Percentiles rank a stretch among this genome's conserved stretches.
Evolutionary conservation across 2,329 filamentous ascomycete species (phyloP).

Genomic region (Fusarium pilosicola): DNA sequence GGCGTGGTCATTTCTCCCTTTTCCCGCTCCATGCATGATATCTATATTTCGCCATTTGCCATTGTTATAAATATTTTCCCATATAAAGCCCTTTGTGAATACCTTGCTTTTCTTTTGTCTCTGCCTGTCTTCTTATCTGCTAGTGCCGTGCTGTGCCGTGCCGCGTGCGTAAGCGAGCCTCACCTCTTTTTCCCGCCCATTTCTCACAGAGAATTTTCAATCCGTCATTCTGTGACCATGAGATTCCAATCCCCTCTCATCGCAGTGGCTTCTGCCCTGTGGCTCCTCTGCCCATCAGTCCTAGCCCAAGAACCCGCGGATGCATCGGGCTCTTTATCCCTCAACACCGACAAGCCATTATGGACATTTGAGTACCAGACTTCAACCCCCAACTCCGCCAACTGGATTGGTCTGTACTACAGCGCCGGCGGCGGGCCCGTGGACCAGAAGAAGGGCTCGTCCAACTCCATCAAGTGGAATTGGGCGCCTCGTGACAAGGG

Average conservation of each 20-base stretch:
- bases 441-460: conserved; percentile 43
- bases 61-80: not conserved
- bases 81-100: conserved; percentile 8
- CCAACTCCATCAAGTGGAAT: conserved; percentile 47
- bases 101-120: not conserved
- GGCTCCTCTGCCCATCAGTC: conserved; percentile 21
- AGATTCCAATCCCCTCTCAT: conserved; percentile 21
- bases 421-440: conserved; percentile 49
- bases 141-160: not conserved
- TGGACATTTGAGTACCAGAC: conserved; percentile 52
- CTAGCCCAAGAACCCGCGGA: conserved; percentile 8
- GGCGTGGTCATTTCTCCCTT: conserved; percentile 8
- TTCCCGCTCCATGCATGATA: not conserved
- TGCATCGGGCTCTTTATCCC: conserved; percentile 30
- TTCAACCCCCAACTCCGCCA: conserved; percentile 39
- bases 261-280: conserved; percentile 24
- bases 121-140: not conserved
- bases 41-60: not conserved
- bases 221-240: conserved; percentile 10
- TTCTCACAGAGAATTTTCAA: not conserved
- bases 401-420: conserved; percentile 54
- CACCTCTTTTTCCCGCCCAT: not conserved
- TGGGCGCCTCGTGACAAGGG: conserved; percentile 46
- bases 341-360: conserved; percentile 22
- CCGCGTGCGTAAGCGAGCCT: conserved; percentile 4